Conservation (phyloP, 441 rosid species). For the Capsella rubella region DNA sequence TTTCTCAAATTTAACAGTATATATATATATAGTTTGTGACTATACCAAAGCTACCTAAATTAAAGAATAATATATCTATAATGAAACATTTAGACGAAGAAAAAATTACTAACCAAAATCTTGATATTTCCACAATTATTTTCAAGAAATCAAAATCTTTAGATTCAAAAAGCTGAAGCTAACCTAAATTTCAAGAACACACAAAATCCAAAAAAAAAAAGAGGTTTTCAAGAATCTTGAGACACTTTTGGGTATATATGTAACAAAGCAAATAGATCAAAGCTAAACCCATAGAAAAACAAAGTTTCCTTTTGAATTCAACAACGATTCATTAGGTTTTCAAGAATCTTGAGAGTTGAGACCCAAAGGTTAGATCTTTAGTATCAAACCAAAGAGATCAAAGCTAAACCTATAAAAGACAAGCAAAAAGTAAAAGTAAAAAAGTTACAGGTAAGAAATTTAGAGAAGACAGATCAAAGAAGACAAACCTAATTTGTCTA, state of each 20-base stretch:
- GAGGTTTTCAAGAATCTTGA: not conserved
- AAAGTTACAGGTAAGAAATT: not conserved
- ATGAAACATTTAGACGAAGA: slow-evolving; percentile 17
- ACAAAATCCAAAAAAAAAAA: not conserved
- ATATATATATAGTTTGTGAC: not conserved
- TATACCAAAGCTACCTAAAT: not conserved
- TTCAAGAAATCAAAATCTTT: not conserved
- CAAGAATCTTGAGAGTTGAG: not conserved
- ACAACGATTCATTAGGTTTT: not conserved
- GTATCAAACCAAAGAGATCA: not conserved
- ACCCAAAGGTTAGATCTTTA: not conserved
- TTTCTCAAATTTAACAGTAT: too few relatives aligned
- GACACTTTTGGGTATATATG: not conserved
- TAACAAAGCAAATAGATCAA: too few relatives aligned
- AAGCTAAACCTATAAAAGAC: not conserved
- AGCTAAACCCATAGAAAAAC: not conserved
- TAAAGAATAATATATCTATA: not conserved
- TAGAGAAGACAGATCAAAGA: not conserved
- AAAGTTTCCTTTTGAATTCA: not conserved
- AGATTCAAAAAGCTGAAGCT: too few relatives aligned
- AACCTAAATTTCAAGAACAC: not conserved
- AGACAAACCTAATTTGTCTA: not conserved
- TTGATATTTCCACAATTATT: not conserved
- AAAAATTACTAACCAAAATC: not conserved
- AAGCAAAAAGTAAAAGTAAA: not conserved